A percentile compares a stretch with the other conserved stretches of the same genome.
Evolutionary conservation across 331 rosid species (phyloP).

Genomic region (Acacia concinna): DNA sequence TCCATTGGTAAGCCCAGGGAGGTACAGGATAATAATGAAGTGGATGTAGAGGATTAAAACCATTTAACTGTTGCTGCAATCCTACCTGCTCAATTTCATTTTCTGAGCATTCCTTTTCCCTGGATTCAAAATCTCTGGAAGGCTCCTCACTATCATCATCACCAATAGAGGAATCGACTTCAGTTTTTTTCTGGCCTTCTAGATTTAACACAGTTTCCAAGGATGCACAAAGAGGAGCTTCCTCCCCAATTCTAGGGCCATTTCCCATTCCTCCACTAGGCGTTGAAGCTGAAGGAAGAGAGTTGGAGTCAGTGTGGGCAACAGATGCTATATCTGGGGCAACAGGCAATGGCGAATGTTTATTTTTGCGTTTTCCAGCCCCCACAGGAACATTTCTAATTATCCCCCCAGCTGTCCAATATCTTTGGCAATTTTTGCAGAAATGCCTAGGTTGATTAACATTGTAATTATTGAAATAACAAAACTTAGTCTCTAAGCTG

Average conservation of each 20-base stretch:
- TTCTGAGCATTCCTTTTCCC: conserved; percentile 32
- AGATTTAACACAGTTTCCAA: conserved; percentile 45
- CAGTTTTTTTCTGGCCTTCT: conserved; percentile 34
- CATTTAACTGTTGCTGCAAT: conserved; percentile 21
- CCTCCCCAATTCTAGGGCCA: conserved; percentile 18
- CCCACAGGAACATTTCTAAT: conserved; percentile 74
- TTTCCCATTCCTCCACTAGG: conserved; percentile 28
- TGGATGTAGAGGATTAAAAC: conserved; percentile 37
- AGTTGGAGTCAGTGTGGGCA: conserved; percentile 26
- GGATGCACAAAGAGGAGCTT: conserved; percentile 50
- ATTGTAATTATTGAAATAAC: conserved; percentile 70
- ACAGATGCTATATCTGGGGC: conserved; percentile 20
- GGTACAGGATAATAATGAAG: conserved; percentile 45
- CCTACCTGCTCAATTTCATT: conserved; percentile 35
- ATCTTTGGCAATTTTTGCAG: conserved; percentile 72
- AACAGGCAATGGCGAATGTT: conserved; percentile 36
- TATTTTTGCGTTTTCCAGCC: conserved; percentile 72
- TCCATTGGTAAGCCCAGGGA: conserved; percentile 52
- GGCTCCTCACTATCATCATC: conserved; percentile 38
- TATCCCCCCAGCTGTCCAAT: conserved; percentile 80
- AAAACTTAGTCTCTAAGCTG: conserved; percentile 66
- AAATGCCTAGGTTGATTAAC: conserved; percentile 74
- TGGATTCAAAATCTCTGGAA: conserved; percentile 32
- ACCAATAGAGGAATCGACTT: conserved; percentile 19
- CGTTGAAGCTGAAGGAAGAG: conserved; percentile 30